Conservation (phyloP, 768 basidiomycete species). For the Phylloporus scabripes region DNA sequence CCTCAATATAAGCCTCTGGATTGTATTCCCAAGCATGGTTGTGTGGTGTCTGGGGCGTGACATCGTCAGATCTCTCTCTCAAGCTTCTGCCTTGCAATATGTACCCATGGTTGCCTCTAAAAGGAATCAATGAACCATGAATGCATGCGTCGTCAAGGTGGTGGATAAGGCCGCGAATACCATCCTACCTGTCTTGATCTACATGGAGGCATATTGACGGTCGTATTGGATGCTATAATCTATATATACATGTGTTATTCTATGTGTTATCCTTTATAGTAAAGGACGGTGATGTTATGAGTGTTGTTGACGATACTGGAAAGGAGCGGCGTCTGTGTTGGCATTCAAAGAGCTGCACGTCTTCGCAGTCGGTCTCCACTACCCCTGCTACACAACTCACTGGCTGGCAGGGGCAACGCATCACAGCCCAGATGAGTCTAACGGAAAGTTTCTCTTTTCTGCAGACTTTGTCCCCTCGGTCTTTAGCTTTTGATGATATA, state of each 20-base stretch:
- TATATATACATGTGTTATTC: neutral
- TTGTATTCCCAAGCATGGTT: conserved; percentile 64
- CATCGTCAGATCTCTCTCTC: conserved; percentile 41
- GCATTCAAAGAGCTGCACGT: no score
- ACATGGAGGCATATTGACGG: neutral
- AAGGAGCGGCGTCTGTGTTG: neutral
- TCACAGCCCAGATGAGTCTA: neutral
- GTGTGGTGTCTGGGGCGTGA: conserved; percentile 57
- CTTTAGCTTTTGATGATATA: neutral
- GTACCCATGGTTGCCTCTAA: conserved; percentile 26
- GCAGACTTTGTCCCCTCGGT: neutral
- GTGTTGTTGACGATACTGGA: neutral
- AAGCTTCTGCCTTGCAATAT: conserved; percentile 18
- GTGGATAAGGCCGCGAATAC: no score
- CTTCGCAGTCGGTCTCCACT: neutral
- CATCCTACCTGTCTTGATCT: neutral
- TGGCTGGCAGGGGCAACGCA: no score
- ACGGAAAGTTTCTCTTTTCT: neutral
- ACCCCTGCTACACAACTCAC: no score
- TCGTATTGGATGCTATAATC: neutral
- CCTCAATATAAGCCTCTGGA: conserved; percentile 56
- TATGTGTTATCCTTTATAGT: neutral
- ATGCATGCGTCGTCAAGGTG: neutral
- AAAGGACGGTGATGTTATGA: neutral
- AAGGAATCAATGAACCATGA: conserved; percentile 24